Conservation (phyloP, 2,329 filamentous ascomycete genomes). For the Pseudogymnoascus sp. region DNA sequence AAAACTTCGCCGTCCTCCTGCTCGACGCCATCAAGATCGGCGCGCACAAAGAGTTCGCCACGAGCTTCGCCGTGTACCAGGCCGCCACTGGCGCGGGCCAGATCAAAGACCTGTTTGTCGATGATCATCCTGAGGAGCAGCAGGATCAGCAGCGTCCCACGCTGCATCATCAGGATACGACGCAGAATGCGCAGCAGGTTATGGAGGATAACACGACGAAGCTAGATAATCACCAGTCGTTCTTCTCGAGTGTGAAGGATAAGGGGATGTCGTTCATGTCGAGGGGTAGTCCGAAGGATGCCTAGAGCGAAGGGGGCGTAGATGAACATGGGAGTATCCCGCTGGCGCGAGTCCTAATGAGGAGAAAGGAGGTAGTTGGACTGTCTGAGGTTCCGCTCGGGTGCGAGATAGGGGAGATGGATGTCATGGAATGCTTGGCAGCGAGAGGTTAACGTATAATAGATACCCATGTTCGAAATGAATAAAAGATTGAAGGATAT, state of each 20-base stretch:
- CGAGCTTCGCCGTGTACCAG: constrained; percentile 46
- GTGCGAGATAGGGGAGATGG: background rate
- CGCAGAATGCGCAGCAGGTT: constrained; percentile 43
- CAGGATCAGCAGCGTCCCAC: constrained; percentile 24
- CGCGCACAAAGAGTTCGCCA: constrained; percentile 43
- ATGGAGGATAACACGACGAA: constrained; percentile 49
- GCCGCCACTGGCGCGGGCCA: constrained; percentile 40
- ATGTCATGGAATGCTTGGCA: background rate
- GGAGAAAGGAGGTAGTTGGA: background rate
- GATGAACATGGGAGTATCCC: background rate
- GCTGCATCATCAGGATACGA: constrained; percentile 31
- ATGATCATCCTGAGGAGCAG: constrained; percentile 29
- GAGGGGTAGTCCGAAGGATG: background rate
- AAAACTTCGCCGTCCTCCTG: constrained; percentile 46
- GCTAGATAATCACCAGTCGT: constrained; percentile 35
- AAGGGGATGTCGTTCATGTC: background rate
- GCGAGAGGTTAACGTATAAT: background rate
- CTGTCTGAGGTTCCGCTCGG: background rate
- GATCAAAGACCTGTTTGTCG: constrained; percentile 44
- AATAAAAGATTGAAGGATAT: background rate
- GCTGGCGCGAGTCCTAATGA: background rate
- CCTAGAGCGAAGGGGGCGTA: background rate
- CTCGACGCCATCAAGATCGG: constrained; percentile 48
- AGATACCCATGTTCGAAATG: constrained; percentile 6
- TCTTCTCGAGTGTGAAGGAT: constrained; percentile 8